These are phyloP conservation scores for Agrostemma githago DNA, from an alignment of 148 eudicot genomes.

Conservation along the genomic window DNA sequence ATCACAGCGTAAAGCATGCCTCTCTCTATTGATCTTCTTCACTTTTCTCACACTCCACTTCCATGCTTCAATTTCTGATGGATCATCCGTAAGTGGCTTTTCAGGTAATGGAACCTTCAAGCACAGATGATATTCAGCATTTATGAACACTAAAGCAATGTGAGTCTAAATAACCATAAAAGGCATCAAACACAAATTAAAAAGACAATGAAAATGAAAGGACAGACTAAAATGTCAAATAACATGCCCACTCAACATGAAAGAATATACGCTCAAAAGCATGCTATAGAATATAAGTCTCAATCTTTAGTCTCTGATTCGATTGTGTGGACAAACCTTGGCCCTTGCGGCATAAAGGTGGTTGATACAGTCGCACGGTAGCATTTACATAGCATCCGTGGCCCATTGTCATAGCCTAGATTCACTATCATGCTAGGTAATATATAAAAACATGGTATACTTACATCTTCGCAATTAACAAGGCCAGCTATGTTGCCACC, in stretches of 20 bases:
- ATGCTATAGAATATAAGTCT: not conserved
- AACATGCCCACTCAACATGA: conserved; percentile 1
- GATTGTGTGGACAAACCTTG: not conserved
- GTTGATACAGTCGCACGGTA: not conserved
- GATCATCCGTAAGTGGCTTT: conserved; percentile 53
- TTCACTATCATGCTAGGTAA: not conserved
- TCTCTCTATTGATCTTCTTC: conserved; percentile 71
- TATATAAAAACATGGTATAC: conserved; percentile 26
- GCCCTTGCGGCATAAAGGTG: not conserved
- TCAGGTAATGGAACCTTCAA: conserved; percentile 72
- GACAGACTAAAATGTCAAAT: not conserved
- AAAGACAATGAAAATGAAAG: not conserved
- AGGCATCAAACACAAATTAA: not conserved
- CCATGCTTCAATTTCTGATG: conserved; percentile 57
- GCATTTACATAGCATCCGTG: not conserved
- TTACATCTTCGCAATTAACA: conserved; percentile 71
- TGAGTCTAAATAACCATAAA: not conserved
- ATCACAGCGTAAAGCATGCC: conserved; percentile 82
- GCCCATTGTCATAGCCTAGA: not conserved
- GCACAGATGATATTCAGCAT: conserved; percentile 11
- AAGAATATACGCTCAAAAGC: not conserved
- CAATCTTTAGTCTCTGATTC: not conserved
- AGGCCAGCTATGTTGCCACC: conserved; percentile 81
- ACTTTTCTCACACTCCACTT: conserved; percentile 64
- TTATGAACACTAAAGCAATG: conserved; percentile 3